These are phyloP conservation scores for Hypomyces rosellus DNA, from an alignment of 2,329 filamentous ascomycete genomes.

Conservation along the genomic window DNA sequence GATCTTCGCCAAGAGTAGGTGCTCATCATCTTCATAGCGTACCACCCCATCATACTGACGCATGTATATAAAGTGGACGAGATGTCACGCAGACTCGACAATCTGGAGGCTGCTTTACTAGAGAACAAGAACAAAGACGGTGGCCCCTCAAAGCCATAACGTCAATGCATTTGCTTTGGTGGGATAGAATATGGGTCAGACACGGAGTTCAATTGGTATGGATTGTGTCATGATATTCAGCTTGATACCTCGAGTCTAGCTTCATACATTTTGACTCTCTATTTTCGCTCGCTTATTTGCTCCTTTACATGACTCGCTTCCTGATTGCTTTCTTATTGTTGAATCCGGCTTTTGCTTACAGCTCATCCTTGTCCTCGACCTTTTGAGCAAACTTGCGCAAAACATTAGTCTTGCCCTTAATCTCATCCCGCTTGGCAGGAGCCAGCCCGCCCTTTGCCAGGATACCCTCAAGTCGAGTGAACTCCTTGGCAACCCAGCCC, in stretches of 20 bases:
- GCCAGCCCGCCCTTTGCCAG: constrained; percentile 81
- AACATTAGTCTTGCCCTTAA: constrained; percentile 82
- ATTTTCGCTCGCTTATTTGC: constrained; percentile 5
- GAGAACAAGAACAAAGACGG: constrained; percentile 44
- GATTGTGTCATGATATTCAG: neutral
- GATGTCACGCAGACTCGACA: constrained; percentile 81
- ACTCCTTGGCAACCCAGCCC: constrained; percentile 78
- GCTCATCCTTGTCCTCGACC: constrained; percentile 54
- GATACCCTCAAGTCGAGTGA: constrained; percentile 70
- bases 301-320: neutral
- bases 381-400: constrained; percentile 67
- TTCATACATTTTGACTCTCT: constrained; percentile 5
- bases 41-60: constrained; percentile 10
- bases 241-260: constrained; percentile 1
- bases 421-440: constrained; percentile 80
- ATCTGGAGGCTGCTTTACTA: constrained; percentile 67
- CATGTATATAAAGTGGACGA: constrained; percentile 68
- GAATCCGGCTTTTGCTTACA: constrained; percentile 21
- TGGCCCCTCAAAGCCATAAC: constrained; percentile 30
- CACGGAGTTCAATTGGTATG: neutral
- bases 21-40: neutral
- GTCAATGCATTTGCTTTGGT: neutral
- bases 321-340: neutral
- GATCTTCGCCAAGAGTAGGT: constrained; percentile 80
- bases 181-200: neutral